These are phyloP conservation scores for Trichoderma semiorbis DNA, from an alignment of 2,329 filamentous ascomycete genomes.

Conservation along the genomic window DNA sequence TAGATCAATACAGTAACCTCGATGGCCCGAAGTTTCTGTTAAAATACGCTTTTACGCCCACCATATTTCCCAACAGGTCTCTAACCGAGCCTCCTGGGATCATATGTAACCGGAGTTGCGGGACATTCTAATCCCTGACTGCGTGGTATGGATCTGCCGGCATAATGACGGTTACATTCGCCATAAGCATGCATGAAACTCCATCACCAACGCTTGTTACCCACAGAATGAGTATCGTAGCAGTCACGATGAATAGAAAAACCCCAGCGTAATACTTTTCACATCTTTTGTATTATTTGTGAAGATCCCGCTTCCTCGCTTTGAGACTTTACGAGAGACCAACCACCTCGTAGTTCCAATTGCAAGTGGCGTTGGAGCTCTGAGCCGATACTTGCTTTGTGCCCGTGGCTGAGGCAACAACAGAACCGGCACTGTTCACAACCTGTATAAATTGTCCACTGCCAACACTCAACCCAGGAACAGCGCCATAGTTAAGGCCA, in stretches of 20 bases:
- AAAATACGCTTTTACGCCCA: not conserved
- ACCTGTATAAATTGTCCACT: slow-evolving; percentile 6
- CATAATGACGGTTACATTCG: not conserved
- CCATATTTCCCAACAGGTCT: not conserved
- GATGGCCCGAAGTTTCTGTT: not conserved
- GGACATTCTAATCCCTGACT: not conserved
- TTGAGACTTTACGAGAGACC: not conserved
- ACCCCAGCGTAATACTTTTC: not conserved
- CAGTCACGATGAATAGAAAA: not conserved
- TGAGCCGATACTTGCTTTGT: slow-evolving; percentile 2
- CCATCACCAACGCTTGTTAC: not conserved
- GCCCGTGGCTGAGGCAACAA: slow-evolving; percentile 9
- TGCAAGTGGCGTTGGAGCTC: slow-evolving; percentile 4
- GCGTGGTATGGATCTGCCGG: not conserved
- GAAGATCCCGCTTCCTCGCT: not conserved
- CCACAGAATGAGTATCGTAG: not conserved
- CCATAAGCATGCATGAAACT: not conserved
- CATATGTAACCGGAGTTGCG: not conserved
- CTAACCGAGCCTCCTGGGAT: not conserved
- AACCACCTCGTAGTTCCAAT: slow-evolving; percentile 10
- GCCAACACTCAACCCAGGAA: not conserved
- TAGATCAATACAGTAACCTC: too few species aligned
- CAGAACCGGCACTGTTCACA: not conserved
- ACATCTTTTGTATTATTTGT: not conserved
- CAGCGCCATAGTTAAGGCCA: slow-evolving; percentile 3